Evolutionary conservation across 2,329 filamentous ascomycete species (phyloP).

Genomic region (Cladophialophora yegresii): DNA sequence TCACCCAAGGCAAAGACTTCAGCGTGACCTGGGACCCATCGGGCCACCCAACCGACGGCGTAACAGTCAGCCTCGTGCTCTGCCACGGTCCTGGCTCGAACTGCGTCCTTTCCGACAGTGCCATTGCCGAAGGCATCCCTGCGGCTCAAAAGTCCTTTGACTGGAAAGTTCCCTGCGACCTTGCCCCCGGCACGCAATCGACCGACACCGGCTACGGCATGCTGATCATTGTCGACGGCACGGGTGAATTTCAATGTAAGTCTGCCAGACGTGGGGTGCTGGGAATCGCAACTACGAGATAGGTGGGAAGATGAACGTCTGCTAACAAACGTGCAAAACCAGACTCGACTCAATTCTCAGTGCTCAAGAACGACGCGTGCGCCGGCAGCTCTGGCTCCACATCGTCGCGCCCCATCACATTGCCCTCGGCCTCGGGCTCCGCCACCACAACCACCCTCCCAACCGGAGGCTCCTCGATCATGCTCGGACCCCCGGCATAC

Average conservation of each 20-base stretch:
- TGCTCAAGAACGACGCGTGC: conserved; percentile 21
- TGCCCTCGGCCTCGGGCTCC: conserved; percentile 13
- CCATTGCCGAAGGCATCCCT: conserved; percentile 33
- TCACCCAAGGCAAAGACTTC: conserved; percentile 35
- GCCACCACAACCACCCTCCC: conserved; percentile 8
- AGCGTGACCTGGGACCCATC: conserved; percentile 35
- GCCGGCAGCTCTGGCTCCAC: neutral
- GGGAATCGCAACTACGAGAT: too few species aligned
- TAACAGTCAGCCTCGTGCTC: conserved; percentile 36
- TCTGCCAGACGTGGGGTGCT: neutral
- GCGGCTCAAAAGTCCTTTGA: conserved; percentile 31
- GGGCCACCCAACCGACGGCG: conserved; percentile 26
- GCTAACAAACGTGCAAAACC: neutral
- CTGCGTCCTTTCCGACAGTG: conserved; percentile 29
- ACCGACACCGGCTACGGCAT: conserved; percentile 36
- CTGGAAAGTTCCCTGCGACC: conserved; percentile 35
- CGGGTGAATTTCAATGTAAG: conserved; percentile 37
- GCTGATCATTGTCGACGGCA: conserved; percentile 38
- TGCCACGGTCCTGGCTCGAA: conserved; percentile 35
- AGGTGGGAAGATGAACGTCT: neutral
- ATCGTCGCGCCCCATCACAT: conserved; percentile 13
- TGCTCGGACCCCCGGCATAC: conserved; percentile 21
- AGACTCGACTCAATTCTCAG: conserved; percentile 38
- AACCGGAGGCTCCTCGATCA: conserved; percentile 16
- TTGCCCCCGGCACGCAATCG: conserved; percentile 29